phyloP scores from a whole-genome alignment of 2,329 filamentous ascomycete species.

The Aquanectria penicillioides region DNA sequence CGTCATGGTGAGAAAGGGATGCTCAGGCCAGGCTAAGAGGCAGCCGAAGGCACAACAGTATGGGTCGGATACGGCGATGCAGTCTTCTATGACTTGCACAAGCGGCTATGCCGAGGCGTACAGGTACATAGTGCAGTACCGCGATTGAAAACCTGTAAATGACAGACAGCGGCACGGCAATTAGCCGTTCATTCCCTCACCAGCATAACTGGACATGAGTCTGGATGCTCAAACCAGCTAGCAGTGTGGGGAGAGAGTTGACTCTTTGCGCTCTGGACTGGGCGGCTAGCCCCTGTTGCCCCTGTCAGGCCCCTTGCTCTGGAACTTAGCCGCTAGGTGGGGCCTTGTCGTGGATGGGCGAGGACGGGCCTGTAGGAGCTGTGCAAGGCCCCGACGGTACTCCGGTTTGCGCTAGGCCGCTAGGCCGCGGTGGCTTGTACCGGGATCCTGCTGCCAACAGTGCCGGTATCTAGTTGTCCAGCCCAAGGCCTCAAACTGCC shows the following conservation, averaged over 20 bases:
- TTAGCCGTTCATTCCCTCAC: constrained; percentile 4
- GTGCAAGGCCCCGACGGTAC: constrained; percentile 28
- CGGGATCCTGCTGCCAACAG: neutral
- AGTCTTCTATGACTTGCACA: constrained; percentile 8
- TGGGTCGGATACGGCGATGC: neutral
- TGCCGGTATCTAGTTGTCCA: constrained; percentile 19
- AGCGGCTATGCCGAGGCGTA: neutral
- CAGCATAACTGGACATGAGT: constrained; percentile 3
- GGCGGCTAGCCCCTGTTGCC: constrained; percentile 4
- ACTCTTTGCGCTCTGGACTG: neutral
- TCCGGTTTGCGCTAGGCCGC: constrained; percentile 27
- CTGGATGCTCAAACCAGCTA: constrained; percentile 9
- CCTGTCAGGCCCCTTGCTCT: constrained; percentile 24
- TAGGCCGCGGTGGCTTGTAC: constrained; percentile 10
- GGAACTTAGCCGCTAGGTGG: constrained; percentile 30
- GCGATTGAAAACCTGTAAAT: neutral
- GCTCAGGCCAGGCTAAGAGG: neutral
- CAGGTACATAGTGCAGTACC: neutral
- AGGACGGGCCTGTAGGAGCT: constrained; percentile 18
- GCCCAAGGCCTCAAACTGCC: constrained; percentile 1
- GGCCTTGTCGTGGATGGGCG: constrained; percentile 20
- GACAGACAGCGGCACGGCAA: constrained; percentile 2
- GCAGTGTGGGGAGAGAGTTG: constrained; percentile 23
- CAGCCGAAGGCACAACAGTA: neutral
- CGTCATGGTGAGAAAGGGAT: neutral